Base-by-base conservation (phyloP, 2,329 filamentous ascomycete genomes). In the Volutella citrinella region DNA sequence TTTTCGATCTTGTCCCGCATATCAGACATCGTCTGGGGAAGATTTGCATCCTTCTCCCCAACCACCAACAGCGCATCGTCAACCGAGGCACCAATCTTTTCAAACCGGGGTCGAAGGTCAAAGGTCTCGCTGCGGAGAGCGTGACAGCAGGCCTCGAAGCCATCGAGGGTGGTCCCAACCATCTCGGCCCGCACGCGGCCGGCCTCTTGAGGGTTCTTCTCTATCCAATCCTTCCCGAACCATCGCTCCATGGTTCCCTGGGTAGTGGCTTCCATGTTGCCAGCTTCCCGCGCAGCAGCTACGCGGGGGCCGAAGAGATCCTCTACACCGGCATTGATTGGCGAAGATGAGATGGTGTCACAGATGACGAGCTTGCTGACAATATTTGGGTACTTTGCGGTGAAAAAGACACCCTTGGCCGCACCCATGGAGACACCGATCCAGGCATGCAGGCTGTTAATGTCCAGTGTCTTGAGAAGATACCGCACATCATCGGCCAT, bases 351-450 rank as follows among this genome's bases (percentile, higher is more conserved):
- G 31, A 68, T 63, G 31, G 64, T 66, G 39, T 66, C 63, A 48
- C 61, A 67, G 19, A 65, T 49, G 17, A 63, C 51, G 7, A 70
- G 54, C 27, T 59, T 61, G 31, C 54, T 33, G 9, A 69, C 52
- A 5, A 66, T 29, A 20, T 56, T 56, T 5, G 65, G 65, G 37
- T 66, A 62, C 34, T 51, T 56, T 5, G 55, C 52, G 2, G 55
- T 54, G 41, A 69, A 70, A 36, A 57, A 57, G 30, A 69, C 46
- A 14, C 62, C 62, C 2, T 55, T 61, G 1, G 63, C 56, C 7
- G 61, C 68, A 15, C 68, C 67, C 63, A 70, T 68, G 10, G 65
- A 69, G 2, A 69, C 64, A 3, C 66, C 66, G 7, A 70, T 51
- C 66, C 65, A 70, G 4, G 60, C 57, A 34, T 64, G 51, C 6